These are phyloP conservation scores for Fusarium metavorans DNA, from an alignment of 2,329 filamentous ascomycete species.

Conservation along the genomic window DNA sequence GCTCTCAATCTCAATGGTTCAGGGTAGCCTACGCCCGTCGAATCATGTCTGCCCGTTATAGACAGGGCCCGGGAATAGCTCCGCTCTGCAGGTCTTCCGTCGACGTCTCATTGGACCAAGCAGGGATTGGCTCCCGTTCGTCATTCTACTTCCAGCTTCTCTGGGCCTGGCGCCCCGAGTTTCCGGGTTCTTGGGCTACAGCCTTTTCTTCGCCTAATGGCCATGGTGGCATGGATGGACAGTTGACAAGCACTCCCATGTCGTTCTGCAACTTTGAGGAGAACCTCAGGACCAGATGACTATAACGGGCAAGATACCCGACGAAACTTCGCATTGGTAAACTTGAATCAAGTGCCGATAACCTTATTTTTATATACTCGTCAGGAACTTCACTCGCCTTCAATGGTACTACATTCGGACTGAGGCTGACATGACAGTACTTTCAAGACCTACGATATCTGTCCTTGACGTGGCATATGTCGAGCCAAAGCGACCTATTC, in stretches of 20 bases:
- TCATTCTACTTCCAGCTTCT: background rate
- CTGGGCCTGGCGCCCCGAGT: background rate
- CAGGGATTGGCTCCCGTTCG: slow-evolving; percentile 12
- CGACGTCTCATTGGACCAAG: background rate
- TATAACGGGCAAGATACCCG: background rate
- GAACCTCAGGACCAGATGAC: background rate
- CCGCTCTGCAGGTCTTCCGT: slow-evolving; percentile 2
- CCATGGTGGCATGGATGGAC: background rate
- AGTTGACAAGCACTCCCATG: background rate
- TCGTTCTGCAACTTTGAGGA: background rate
- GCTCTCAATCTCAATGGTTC: background rate
- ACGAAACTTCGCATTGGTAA: background rate
- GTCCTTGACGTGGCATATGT: background rate
- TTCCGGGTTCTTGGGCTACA: slow-evolving; percentile 2
- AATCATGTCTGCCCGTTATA: background rate
- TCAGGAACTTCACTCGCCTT: background rate
- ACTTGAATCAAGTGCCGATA: background rate
- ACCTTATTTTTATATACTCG: background rate
- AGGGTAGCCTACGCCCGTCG: slow-evolving; percentile 13
- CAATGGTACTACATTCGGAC: background rate
- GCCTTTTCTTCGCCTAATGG: background rate
- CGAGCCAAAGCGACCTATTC: background rate
- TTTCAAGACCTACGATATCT: background rate
- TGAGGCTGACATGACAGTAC: background rate
- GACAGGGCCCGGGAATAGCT: background rate